These are phyloP conservation scores for Cladosporium oxysporum DNA, from an alignment of 2,329 filamentous ascomycete genomes.

Conservation along the genomic window DNA sequence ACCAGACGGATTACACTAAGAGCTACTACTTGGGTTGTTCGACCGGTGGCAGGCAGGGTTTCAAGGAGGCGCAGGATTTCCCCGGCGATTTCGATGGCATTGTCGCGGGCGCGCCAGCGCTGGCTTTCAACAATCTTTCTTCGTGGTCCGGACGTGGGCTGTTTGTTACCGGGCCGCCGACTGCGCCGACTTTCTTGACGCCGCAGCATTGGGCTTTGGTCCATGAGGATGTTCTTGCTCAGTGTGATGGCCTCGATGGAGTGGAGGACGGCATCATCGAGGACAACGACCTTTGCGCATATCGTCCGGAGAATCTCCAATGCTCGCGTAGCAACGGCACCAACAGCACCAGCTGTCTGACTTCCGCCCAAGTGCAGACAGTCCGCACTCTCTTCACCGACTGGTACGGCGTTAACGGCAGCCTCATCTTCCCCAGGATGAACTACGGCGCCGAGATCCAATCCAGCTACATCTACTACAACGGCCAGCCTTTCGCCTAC, in stretches of 20 bases:
- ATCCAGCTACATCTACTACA: constrained; percentile 40
- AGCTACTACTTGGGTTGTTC: constrained; percentile 51
- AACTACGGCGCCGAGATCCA: constrained; percentile 49
- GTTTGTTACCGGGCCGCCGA: constrained; percentile 39
- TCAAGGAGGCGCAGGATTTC: constrained; percentile 47
- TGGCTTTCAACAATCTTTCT: constrained; percentile 45
- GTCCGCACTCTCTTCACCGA: constrained; percentile 45
- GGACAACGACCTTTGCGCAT: constrained; percentile 46
- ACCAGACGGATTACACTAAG: constrained; percentile 43
- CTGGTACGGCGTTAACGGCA: constrained; percentile 44
- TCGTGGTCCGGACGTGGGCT: constrained; percentile 47
- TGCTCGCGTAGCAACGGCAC: constrained; percentile 36
- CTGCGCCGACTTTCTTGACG: constrained; percentile 42
- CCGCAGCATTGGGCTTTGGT: constrained; percentile 42
- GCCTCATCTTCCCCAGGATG: constrained; percentile 51
- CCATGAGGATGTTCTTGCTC: constrained; percentile 45
- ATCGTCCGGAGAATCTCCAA: constrained; percentile 41
- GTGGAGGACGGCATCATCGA: constrained; percentile 49
- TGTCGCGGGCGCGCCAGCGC: constrained; percentile 46
- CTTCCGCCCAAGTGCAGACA: constrained; percentile 42
- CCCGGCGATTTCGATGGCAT: constrained; percentile 52
- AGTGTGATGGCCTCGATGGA: constrained; percentile 53
- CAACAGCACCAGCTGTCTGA: constrained; percentile 46
- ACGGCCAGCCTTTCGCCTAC: constrained; percentile 45
- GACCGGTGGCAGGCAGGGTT: constrained; percentile 49